A percentile compares a stretch with the other conserved stretches of the same genome.
phyloP scores from a whole-genome alignment of 805 yeast genomes.

The Wickerhamomyces pijperi region DNA sequence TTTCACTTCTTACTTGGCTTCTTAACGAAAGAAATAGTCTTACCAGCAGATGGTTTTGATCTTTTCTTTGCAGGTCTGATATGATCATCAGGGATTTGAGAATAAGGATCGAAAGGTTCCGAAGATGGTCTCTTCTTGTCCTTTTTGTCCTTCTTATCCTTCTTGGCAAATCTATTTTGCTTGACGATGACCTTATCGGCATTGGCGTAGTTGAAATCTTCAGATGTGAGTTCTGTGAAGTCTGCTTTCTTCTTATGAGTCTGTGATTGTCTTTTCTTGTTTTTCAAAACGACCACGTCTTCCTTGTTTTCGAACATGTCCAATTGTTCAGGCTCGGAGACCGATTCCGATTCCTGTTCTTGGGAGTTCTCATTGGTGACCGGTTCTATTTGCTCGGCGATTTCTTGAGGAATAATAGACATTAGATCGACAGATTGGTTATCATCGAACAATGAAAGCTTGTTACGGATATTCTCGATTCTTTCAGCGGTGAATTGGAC shows the following conservation, averaged over 20 bases:
- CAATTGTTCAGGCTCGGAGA: neutral
- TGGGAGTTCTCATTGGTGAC: no score
- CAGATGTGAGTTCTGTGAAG: slow-evolving; percentile 5
- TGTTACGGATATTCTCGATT: neutral
- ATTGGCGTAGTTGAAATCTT: slow-evolving; percentile 32
- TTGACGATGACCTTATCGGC: slow-evolving; percentile 30
- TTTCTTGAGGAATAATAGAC: neutral
- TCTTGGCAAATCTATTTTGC: slow-evolving; percentile 6
- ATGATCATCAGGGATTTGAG: slow-evolving; percentile 35
- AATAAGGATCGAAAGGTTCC: slow-evolving; percentile 50
- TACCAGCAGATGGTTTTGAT: slow-evolving; percentile 9
- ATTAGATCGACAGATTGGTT: neutral
- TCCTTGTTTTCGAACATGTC: slow-evolving; percentile 13
- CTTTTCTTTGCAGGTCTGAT: slow-evolving; percentile 34
- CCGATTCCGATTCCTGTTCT: slow-evolving; percentile 1
- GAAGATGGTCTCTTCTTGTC: slow-evolving; percentile 21
- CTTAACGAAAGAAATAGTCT: slow-evolving; percentile 12
- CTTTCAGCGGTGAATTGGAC: neutral
- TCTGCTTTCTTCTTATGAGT: slow-evolving; percentile 1
- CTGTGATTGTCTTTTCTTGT: slow-evolving; percentile 1
- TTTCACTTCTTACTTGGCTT: no score
- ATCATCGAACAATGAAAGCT: neutral
- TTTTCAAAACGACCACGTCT: slow-evolving; percentile 14
- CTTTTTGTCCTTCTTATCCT: slow-evolving; percentile 18
- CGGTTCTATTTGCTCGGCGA: neutral